Conservation (phyloP, 768 basidiomycete genomes). For the Naganishia vishniacii region DNA sequence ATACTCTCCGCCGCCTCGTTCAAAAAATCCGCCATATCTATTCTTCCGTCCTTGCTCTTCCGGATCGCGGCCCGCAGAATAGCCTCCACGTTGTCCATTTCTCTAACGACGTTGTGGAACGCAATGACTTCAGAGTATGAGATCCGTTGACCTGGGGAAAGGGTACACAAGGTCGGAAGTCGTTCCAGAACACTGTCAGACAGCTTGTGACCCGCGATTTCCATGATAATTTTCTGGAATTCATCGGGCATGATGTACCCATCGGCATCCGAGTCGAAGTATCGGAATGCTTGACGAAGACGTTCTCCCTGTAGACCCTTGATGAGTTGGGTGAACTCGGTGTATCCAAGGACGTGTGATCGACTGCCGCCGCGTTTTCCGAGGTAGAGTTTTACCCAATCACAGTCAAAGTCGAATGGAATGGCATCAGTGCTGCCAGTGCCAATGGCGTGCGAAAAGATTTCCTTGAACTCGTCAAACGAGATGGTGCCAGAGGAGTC, state of each 20-base stretch:
- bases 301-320: slow-evolving; percentile 97
- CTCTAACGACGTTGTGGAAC: slow-evolving; percentile 92
- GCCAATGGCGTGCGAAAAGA: slow-evolving; percentile 74
- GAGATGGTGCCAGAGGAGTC: slow-evolving; percentile 88
- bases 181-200: slow-evolving; percentile 88
- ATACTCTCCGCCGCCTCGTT: slow-evolving; percentile 78
- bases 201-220: slow-evolving; percentile 94
- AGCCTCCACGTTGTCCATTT: slow-evolving; percentile 95
- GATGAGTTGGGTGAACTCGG: slow-evolving; percentile 90
- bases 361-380: slow-evolving; percentile 69
- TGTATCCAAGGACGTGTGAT: slow-evolving; percentile 53
- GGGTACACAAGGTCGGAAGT: slow-evolving; percentile 82
- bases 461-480: slow-evolving; percentile 90
- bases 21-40: slow-evolving; percentile 91
- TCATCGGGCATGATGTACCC: slow-evolving; percentile 90
- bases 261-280: slow-evolving; percentile 80
- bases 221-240: slow-evolving; percentile 91
- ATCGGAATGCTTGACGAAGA: slow-evolving; percentile 89
- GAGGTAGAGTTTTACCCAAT: slow-evolving; percentile 94
- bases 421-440: slow-evolving; percentile 63
- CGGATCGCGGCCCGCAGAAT: slow-evolving; percentile 84
- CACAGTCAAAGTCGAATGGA: slow-evolving; percentile 88
- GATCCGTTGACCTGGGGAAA: slow-evolving; percentile 83
- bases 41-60: slow-evolving; percentile 88
- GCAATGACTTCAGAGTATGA: slow-evolving; percentile 94